phyloP scores from a whole-genome alignment of 2,329 filamentous ascomycete genomes.

The Penicillium brevicompactum region DNA sequence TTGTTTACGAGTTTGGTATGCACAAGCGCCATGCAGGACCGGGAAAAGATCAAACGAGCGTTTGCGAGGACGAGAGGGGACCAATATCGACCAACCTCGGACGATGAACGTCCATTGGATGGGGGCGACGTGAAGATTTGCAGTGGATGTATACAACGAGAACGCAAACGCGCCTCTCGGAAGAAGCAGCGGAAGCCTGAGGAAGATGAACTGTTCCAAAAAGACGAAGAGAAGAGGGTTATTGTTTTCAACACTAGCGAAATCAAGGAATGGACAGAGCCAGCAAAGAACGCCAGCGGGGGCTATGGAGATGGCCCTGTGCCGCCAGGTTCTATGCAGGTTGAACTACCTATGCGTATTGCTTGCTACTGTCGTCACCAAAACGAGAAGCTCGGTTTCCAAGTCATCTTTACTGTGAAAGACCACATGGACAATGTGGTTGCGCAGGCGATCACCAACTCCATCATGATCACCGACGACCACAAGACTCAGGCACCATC shows the following conservation, averaged over 20 bases:
- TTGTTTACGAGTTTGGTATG: conserved; percentile 82
- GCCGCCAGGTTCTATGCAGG: conserved; percentile 67
- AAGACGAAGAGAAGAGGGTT: conserved; percentile 76
- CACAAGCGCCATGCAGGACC: conserved; percentile 84
- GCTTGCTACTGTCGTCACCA: conserved; percentile 97
- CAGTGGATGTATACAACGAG: conserved; percentile 83
- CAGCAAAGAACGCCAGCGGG: conserved; percentile 57
- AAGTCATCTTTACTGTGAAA: conserved; percentile 92
- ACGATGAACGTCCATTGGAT: conserved; percentile 74
- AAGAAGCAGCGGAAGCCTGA: conserved; percentile 94
- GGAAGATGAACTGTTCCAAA: conserved; percentile 84
- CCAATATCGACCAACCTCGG: conserved; percentile 46
- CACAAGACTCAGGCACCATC: conserved; percentile 77
- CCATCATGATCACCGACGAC: conserved; percentile 97
- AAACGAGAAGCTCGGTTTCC: conserved; percentile 87
- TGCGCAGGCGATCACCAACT: conserved; percentile 80
- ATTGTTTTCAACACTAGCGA: conserved; percentile 92
- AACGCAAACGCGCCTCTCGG: conserved; percentile 84
- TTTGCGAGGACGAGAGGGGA: conserved; percentile 58
- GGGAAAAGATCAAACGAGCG: conserved; percentile 66
- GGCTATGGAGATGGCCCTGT: conserved; percentile 40
- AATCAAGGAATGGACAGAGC: conserved; percentile 77
- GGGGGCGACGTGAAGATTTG: conserved; percentile 96
- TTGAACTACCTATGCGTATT: conserved; percentile 90
- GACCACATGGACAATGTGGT: conserved; percentile 75